phyloP scores from a whole-genome alignment of 805 yeast species.

The Kluyveromyces siamensis region DNA sequence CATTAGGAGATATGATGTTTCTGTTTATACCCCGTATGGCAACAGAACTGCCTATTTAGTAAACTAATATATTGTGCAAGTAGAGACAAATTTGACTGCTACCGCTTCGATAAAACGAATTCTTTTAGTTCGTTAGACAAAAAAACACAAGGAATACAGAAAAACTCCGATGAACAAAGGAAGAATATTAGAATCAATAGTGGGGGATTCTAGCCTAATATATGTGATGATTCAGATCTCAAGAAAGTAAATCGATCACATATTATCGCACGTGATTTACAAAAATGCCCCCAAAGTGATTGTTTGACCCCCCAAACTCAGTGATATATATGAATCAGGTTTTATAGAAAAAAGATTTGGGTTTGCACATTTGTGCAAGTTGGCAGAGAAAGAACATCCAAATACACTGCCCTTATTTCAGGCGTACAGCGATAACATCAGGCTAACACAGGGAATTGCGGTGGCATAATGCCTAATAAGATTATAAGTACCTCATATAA shows the following conservation, averaged over 20 bases:
- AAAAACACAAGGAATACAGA: background rate
- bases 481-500: slow-evolving; percentile 19
- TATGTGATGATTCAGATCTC: no score
- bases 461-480: slow-evolving; percentile 12
- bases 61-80: background rate
- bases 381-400: background rate
- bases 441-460: background rate
- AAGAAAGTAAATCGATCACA: background rate
- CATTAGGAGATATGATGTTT: background rate
- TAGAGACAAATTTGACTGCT: background rate
- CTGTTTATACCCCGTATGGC: background rate
- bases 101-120: background rate
- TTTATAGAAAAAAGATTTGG: background rate
- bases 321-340: background rate
- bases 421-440: background rate
- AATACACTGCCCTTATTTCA: no score
- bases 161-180: no score
- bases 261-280: background rate
- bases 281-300: no score
- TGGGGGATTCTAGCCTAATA: no score
- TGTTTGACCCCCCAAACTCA: no score
- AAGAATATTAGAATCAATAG: no score
- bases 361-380: background rate
- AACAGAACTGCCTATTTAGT: no score
- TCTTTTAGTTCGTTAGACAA: background rate